Conservation (phyloP, 768 basidiomycete species). For the Collybia sp. region DNA sequence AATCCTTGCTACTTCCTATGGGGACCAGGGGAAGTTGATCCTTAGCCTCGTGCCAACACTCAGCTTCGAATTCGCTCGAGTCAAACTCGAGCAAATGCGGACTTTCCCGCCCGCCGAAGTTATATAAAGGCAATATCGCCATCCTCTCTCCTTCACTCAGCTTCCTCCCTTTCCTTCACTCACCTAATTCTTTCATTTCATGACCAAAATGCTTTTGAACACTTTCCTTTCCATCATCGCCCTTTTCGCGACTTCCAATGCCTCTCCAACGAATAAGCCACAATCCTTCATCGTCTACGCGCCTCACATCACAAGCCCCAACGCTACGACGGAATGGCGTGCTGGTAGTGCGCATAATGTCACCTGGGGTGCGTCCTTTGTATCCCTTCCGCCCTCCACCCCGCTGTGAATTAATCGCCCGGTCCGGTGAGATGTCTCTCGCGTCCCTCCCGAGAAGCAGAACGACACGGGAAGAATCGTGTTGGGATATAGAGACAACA, state of each 20-base stretch:
- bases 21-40: too few species aligned
- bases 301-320: constrained; percentile 38
- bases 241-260: constrained; percentile 18
- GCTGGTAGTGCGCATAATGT: constrained; percentile 31
- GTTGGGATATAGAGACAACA: constrained; percentile 33
- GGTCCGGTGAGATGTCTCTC: constrained; percentile 18
- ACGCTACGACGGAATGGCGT: constrained; percentile 27
- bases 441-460: constrained; percentile 31
- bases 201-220: constrained; percentile 19
- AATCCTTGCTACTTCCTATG: too few species aligned
- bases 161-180: too few species aligned
- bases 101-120: too few species aligned
- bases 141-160: too few species aligned
- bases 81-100: too few species aligned
- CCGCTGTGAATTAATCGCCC: not conserved
- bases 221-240: constrained; percentile 23
- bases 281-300: constrained; percentile 29
- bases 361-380: constrained; percentile 27
- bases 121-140: too few species aligned
- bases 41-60: too few species aligned
- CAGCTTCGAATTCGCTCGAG: too few species aligned
- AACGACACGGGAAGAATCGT: constrained; percentile 36
- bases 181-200: too few species aligned
- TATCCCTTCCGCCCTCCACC: not conserved
- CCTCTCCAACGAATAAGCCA: constrained; percentile 19